Base-by-base conservation (phyloP, 768 basidiomycete species). In the Termitomyces sp. region DNA sequence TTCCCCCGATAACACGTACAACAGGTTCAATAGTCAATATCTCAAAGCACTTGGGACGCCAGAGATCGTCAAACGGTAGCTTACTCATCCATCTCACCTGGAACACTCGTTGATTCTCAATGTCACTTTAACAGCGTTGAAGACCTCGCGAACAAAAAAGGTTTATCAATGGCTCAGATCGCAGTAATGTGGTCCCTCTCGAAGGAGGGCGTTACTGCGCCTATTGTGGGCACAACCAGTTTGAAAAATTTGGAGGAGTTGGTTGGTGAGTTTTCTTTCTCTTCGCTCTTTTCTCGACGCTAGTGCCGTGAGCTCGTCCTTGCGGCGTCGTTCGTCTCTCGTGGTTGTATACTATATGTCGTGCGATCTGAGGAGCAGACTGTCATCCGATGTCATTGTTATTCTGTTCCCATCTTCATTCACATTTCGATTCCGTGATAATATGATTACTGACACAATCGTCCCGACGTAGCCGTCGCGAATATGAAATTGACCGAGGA, bases 141-240 rank as follows among this genome's bases (percentile, higher is more conserved):
- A 59, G 71, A 76, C 52, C 67, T 87, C 45, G 78, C 83, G 3
- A 79, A 79, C 61, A 73, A 76, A 44, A 75, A 74, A 43, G 73
- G 73, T 4, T 66, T 74, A 6, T 75, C 70, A 30, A 87, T 87
- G 85, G 80, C 82, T 0, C 80, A 82, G 57, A 67, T 83, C 7
- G 71, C 80, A 3, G 58, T 82, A 24, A 79, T 81, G 12, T 85
- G 83, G 83, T 66, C 71, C 3, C 58, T 80, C 50, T 62, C 72
- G 3, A 75, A 75, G 58, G 68, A 74, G 71, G 76, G 68, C 26
- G 76, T 85, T 5, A 70, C 81, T 0, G 83, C 82, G 1, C 84
- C 84, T 0, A 82, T 86, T 60, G 74, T 85, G 34, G 84, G 83
- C 0, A 73, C 77, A 0, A 81, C 79, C 1, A 80, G 75, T 30